Evolutionary conservation across 1,284 basidiomycete genomes (phyloP), one percentile per base, ranked within the genome.

Genomic region (Puccinia triticina): DNA sequence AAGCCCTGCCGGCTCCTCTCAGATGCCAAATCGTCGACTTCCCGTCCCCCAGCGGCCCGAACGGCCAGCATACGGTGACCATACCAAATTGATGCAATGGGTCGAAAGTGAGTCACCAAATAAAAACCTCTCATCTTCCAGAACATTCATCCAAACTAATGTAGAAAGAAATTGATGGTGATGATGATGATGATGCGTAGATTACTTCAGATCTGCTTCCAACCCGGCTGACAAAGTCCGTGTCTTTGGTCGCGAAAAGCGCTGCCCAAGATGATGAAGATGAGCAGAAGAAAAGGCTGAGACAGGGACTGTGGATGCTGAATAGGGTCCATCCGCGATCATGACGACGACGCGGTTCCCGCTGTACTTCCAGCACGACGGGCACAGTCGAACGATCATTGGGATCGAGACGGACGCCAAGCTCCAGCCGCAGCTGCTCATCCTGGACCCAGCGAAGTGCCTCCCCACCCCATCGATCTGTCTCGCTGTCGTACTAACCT

Each of bases 361-460:
- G 14, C 72, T 86, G 16, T 86, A 86, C 67, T 83, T 86, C 1
- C 86, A 86, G 78, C 85, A 86, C 79, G 75, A 84, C 18, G 86
- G 86, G 0, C 86, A 86, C 75, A 84, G 84, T 16, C 67, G 85
- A 2, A 85, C 85, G 26, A 83, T 86, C 66, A 83, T 86, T 32
- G 85, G 86, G 0, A 74, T 86, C 18, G 85, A 86, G 61, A 46
- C 72, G 4, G 83, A 82, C 32, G 83, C 72, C 59, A 83, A 78
- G 83, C 8, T 76, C 80, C 81, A 84, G 83, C 46, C 66, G 18
- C 69, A 43, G 21, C 59, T 86, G 59, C 78, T 86, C 48, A 34
- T 86, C 5, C 85, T 85, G 29, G 86, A 86, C 83, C 85, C 85
- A 18, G 84, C 84, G n/a, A 83, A 83, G 85, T 86, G 75, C 12